These are phyloP conservation scores for Malus sylvestris DNA, from an alignment of 306 rosid species.

Conservation along the genomic window DNA sequence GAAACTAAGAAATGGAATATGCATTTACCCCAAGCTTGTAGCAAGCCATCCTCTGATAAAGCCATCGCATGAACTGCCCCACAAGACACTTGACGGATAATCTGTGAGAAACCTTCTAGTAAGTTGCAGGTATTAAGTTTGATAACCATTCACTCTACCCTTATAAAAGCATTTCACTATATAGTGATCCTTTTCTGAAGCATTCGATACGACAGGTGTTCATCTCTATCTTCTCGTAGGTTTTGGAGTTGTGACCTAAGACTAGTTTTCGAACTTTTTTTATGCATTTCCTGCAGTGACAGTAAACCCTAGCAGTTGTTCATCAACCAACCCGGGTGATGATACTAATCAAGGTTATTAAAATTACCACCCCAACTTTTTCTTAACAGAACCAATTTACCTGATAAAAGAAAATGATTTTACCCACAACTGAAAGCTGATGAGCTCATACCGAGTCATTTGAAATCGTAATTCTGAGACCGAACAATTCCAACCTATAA, in stretches of 20 bases:
- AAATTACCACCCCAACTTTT: background rate
- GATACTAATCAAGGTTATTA: background rate
- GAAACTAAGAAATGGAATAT: background rate
- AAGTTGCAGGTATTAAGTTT: background rate
- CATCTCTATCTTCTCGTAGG: background rate
- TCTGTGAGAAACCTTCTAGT: conserved; percentile 25
- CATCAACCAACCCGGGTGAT: background rate
- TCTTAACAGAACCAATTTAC: background rate
- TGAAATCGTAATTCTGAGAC: background rate
- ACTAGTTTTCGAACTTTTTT: background rate
- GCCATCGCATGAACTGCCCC: conserved; percentile 89
- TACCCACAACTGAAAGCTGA: background rate
- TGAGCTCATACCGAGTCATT: background rate
- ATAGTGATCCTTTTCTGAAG: background rate
- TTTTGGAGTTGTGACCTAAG: background rate
- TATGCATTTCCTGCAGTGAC: background rate
- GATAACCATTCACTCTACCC: background rate
- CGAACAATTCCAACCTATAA: background rate
- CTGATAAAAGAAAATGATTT: background rate
- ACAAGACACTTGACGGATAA: conserved; percentile 83
- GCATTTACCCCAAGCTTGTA: conserved; percentile 84
- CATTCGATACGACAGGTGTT: background rate
- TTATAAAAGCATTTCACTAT: background rate
- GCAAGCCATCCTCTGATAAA: conserved; percentile 72
- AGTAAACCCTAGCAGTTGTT: background rate